Evolutionary conservation across 1,139 yeast species (phyloP).

Genomic region (Saccharomyces hybrid): DNA sequence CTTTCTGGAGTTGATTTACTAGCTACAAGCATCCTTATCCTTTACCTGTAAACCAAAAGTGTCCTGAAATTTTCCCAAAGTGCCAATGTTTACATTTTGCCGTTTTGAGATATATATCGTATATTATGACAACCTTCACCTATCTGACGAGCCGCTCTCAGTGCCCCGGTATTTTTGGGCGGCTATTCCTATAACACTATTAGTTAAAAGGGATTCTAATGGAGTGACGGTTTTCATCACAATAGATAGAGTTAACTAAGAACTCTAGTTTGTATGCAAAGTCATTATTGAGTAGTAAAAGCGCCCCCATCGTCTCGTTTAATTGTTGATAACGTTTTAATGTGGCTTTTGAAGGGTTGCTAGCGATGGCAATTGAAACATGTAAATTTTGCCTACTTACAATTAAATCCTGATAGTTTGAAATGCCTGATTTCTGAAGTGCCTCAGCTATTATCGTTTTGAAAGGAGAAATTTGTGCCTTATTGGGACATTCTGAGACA

Average conservation of each 20-base stretch:
- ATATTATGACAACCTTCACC: background rate
- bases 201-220: background rate
- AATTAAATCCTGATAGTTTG: background rate
- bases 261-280: background rate
- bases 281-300: background rate
- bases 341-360: background rate
- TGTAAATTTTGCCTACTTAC: background rate
- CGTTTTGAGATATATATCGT: constrained; percentile 2
- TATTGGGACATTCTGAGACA: background rate
- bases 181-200: background rate
- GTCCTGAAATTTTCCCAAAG: background rate
- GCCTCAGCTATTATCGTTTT: background rate
- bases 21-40: background rate
- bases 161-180: background rate
- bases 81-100: constrained; percentile 4
- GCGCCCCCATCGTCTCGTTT: background rate
- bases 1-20: background rate
- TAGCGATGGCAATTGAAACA: background rate
- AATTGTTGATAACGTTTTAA: background rate
- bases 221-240: background rate
- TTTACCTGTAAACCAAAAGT: background rate
- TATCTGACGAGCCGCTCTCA: background rate
- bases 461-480: background rate
- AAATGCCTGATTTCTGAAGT: background rate
- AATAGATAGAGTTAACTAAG: background rate